Evolutionary conservation across 306 rosid species (phyloP).

Genomic region (Pyrus communis): DNA sequence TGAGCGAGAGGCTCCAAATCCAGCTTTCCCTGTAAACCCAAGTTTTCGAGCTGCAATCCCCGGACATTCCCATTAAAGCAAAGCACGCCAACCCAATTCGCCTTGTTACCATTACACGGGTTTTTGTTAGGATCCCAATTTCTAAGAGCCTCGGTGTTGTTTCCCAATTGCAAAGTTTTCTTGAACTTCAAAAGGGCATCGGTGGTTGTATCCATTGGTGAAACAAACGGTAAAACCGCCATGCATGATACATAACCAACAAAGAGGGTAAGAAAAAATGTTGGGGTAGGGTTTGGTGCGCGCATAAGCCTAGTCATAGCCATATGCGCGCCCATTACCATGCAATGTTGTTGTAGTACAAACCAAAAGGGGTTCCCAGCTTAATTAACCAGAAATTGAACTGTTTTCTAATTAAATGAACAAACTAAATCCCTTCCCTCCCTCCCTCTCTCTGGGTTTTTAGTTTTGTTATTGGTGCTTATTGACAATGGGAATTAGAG

Average conservation of each 20-base stretch:
- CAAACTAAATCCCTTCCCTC: neutral
- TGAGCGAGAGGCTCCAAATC: conserved; percentile 31
- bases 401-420: neutral
- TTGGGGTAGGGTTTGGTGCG: conserved; percentile 45
- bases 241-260: conserved; percentile 19
- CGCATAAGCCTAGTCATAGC: conserved; percentile 55
- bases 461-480: neutral
- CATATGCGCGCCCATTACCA: conserved; percentile 81
- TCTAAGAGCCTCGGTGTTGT: conserved; percentile 17
- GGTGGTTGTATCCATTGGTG: conserved; percentile 17
- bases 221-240: neutral
- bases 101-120: conserved; percentile 40
- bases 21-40: conserved; percentile 55
- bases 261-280: neutral
- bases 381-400: neutral
- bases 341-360: neutral
- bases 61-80: conserved; percentile 43
- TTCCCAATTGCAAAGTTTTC: conserved; percentile 24
- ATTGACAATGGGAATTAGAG: neutral
- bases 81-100: conserved; percentile 61
- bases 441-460: neutral
- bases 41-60: conserved; percentile 59
- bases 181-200: conserved; percentile 53
- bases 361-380: neutral
- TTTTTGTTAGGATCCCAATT: conserved; percentile 46